phyloP scores from a whole-genome alignment of 2,329 filamentous ascomycete genomes.

The Zarea fungicola region DNA sequence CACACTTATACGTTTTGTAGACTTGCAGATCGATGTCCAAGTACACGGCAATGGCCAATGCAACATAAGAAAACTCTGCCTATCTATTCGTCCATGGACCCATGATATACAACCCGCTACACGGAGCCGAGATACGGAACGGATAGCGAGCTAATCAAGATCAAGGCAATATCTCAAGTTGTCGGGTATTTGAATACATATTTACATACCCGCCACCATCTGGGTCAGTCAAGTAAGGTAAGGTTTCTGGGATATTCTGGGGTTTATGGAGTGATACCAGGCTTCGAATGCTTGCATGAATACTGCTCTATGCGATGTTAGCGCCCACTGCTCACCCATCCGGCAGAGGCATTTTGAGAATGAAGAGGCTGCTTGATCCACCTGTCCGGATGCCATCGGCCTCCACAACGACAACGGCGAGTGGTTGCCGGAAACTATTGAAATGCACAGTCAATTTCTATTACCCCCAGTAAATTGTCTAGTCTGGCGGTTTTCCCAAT shows the following conservation, averaged over 20 bases:
- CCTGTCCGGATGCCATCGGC: slow-evolving; percentile 8
- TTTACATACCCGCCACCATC: no score
- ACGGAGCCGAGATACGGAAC: slow-evolving; percentile 8
- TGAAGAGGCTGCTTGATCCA: neutral
- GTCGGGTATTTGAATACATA: neutral
- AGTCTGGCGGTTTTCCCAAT: no score
- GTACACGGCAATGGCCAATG: neutral
- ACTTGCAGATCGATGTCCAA: slow-evolving; percentile 1
- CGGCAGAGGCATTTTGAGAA: neutral
- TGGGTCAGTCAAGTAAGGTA: no score
- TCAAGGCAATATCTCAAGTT: neutral
- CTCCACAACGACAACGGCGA: slow-evolving; percentile 2
- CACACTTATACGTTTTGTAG: neutral
- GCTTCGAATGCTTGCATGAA: neutral
- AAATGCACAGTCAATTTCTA: no score
- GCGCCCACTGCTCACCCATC: neutral
- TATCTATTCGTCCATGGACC: no score
- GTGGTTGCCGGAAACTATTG: no score
- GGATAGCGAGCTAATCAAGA: no score
- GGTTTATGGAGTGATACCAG: no score
- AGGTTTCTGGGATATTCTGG: no score
- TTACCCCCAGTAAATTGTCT: no score
- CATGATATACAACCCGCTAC: no score
- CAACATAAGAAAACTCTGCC: neutral
- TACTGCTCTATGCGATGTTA: neutral